phyloP scores from a whole-genome alignment of 1,284 basidiomycete genomes.

The Kwoniella shivajii region DNA sequence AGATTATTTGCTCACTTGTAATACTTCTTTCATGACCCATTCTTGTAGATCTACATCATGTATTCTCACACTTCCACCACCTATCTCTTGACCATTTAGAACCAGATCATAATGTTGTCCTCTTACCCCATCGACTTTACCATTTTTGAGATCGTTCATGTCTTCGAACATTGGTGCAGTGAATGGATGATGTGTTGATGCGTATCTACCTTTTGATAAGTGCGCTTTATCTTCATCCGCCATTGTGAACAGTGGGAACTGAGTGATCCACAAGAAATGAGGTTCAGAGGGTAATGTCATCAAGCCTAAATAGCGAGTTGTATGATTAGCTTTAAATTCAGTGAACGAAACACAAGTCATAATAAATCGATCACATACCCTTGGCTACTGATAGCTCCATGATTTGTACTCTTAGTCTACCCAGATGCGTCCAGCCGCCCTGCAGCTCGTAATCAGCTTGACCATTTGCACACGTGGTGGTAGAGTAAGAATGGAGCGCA shows the following conservation, averaged over 20 bases:
- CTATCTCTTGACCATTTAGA: slow-evolving; percentile 91
- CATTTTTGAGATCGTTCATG: slow-evolving; percentile 69
- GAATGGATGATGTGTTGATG: slow-evolving; percentile 91
- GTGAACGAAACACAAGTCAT: too few species aligned
- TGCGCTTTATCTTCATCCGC: slow-evolving; percentile 85
- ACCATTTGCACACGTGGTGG: neutral
- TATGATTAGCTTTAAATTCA: slow-evolving; percentile 25
- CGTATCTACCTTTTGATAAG: slow-evolving; percentile 81
- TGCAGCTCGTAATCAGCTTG: slow-evolving; percentile 41
- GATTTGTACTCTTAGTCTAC: slow-evolving; percentile 66
- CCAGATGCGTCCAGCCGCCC: slow-evolving; percentile 83
- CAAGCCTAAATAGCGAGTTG: slow-evolving; percentile 55
- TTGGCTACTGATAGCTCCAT: slow-evolving; percentile 67
- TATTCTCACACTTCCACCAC: slow-evolving; percentile 88
- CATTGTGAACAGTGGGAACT: slow-evolving; percentile 90
- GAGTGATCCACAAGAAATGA: slow-evolving; percentile 92
- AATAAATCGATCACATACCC: too few species aligned
- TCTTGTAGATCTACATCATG: slow-evolving; percentile 86
- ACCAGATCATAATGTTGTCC: slow-evolving; percentile 98
- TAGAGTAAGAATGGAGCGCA: slow-evolving; percentile 33
- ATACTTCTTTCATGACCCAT: slow-evolving; percentile 72
- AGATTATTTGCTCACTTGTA: slow-evolving; percentile 63
- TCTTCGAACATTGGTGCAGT: slow-evolving; percentile 93
- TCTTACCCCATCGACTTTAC: slow-evolving; percentile 69
- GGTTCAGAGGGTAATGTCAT: slow-evolving; percentile 63